Percentiles rank a stretch among this genome's conserved stretches.
These are phyloP conservation scores for Fusarium redolens DNA, from an alignment of 2,329 filamentous ascomycete species.

Conservation along the genomic window DNA sequence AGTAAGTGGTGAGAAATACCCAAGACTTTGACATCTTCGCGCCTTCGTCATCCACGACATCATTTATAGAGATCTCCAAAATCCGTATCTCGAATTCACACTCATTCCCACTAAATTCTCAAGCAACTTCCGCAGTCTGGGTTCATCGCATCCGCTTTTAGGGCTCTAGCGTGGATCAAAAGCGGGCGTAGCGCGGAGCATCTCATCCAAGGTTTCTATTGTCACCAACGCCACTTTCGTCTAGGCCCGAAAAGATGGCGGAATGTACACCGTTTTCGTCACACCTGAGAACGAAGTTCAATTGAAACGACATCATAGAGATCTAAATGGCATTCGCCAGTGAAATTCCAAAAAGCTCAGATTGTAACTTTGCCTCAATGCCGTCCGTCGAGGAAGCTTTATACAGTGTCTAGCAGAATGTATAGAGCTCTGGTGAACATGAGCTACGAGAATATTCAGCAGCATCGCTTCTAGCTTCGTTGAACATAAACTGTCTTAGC, in stretches of 20 bases:
- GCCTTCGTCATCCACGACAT: accelerated
- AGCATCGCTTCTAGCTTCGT: accelerated
- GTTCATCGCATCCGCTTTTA: background rate
- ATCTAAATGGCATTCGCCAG: accelerated
- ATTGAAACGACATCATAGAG: background rate
- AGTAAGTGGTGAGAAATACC: background rate
- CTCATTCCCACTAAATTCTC: background rate
- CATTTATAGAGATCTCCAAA: background rate
- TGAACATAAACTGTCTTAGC: too few relatives aligned
- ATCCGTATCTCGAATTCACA: background rate
- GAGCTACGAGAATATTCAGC: background rate
- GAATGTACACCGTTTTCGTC: background rate
- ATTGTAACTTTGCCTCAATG: background rate
- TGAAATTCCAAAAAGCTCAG: background rate
- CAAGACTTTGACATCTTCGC: accelerated
- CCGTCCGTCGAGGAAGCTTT: accelerated
- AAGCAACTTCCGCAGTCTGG: accelerated
- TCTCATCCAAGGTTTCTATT: background rate
- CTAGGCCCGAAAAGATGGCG: background rate
- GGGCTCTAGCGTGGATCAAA: background rate
- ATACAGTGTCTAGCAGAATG: too few relatives aligned
- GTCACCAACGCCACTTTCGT: background rate
- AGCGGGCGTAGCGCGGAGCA: background rate
- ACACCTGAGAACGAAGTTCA: background rate
- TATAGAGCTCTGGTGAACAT: too few relatives aligned